phyloP scores from a whole-genome alignment of 352 stramenopile genomes.

The Globisporangium irregulare region DNA sequence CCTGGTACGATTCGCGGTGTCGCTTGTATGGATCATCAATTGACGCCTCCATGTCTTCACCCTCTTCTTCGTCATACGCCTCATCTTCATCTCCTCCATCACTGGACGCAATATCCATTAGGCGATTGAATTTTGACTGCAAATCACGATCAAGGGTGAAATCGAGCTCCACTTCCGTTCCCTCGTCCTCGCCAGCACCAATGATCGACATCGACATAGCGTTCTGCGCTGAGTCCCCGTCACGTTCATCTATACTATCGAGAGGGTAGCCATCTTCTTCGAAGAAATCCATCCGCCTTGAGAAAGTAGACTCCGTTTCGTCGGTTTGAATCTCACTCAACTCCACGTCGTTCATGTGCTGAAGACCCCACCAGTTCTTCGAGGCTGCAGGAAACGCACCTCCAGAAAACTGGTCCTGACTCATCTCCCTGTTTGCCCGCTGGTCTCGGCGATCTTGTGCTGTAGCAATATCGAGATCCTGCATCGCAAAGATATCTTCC shows the following conservation, averaged over 20 bases:
- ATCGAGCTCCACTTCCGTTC: slow-evolving; percentile 81
- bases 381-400: slow-evolving; percentile 57
- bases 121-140: slow-evolving; percentile 62
- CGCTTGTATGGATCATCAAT: slow-evolving; percentile 11
- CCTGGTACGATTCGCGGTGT: slow-evolving; percentile 21
- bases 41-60: slow-evolving; percentile 6
- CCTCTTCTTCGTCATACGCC: not conserved
- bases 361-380: slow-evolving; percentile 76
- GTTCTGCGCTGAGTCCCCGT: slow-evolving; percentile 28
- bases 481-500: slow-evolving; percentile 19
- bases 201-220: slow-evolving; percentile 84
- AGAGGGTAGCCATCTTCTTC: slow-evolving; percentile 36
- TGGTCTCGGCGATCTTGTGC: not conserved
- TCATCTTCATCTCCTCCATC: slow-evolving; percentile 21
- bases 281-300: slow-evolving; percentile 52
- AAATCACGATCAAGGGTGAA: slow-evolving; percentile 73
- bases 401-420: slow-evolving; percentile 38
- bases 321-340: slow-evolving; percentile 78
- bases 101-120: slow-evolving; percentile 67
- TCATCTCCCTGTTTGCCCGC: slow-evolving; percentile 26
- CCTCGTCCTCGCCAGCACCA: slow-evolving; percentile 58
- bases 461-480: slow-evolving; percentile 12
- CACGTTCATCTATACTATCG: slow-evolving; percentile 12
- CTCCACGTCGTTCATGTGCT: slow-evolving; percentile 52
- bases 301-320: slow-evolving; percentile 68